Evolutionary conservation across 257 asterid species (phyloP), one percentile per base, ranked within the genome.

Genomic region (Primulina tabacum): DNA sequence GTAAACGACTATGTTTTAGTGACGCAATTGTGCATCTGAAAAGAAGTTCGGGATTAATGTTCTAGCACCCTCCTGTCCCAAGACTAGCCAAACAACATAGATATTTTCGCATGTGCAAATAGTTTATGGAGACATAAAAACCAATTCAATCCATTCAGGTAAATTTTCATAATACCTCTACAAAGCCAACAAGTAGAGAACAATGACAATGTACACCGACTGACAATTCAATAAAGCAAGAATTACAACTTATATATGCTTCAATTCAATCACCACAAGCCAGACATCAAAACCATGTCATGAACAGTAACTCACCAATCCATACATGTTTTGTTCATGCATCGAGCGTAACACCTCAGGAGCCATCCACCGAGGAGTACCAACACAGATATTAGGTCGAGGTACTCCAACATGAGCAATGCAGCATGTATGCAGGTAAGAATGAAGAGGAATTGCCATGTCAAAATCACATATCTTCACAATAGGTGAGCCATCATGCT

Each of bases 311-410:
- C 82, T 73, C 65, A 81, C 86, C 81, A 81, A 28, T 16, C 86
- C 86, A 73, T 81, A 80, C 10, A 66, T 8, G 56, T 62, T 75
- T 20, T 34, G 52, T 37, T 73, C 37, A 52, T 66, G 72, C 68
- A 78, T 81, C 26, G 83, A 77, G 56, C 68, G 60, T 12, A 78
- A 75, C 38, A 78, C 86, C 81, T 60, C 78, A 58, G 99, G 97
- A 68, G 99, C 96, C 97, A 94, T 94, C 99, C 99, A 94, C 58
- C 96, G 82, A 56, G 97, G 97, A 47, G 99, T 94, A 72, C 99
- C 99, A 72, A 90, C 99, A 78, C 97, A 91, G 57, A 81, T 73
- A 82, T 89, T 80, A 43, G 96, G 96, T 34, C 90, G 85, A 78
- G 97, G 97, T 64, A 86, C 81, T 43, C 99, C 99, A 60, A 73